These are phyloP conservation scores for Trypethelium eluteriae DNA, from an alignment of 495 filamentous ascomycete species.

Conservation along the genomic window DNA sequence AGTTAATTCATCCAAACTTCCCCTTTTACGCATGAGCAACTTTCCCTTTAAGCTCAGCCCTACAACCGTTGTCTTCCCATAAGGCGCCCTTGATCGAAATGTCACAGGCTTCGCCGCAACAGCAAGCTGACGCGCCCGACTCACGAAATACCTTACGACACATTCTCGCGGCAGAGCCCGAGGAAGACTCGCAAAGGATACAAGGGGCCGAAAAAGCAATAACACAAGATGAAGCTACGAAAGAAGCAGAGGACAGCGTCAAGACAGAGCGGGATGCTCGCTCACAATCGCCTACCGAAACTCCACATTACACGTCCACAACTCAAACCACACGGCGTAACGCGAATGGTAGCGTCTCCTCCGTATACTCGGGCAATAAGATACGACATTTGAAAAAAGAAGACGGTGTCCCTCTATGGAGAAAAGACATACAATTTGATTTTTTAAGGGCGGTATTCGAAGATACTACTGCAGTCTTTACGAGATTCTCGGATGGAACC, in stretches of 20 bases:
- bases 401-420: slow-evolving; percentile 92
- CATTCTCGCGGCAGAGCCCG: slow-evolving; percentile 31
- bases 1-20: background rate
- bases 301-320: slow-evolving; percentile 44
- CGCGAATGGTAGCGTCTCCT: slow-evolving; percentile 57
- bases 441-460: slow-evolving; percentile 90
- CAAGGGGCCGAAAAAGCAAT: slow-evolving; percentile 11
- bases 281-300: slow-evolving; percentile 36
- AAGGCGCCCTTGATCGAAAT: background rate
- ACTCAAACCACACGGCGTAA: slow-evolving; percentile 56
- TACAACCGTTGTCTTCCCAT: too few relatives aligned
- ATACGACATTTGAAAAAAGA: slow-evolving; percentile 95
- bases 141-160: slow-evolving; percentile 22
- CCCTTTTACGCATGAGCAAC: background rate
- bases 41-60: background rate
- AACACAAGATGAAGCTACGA: slow-evolving; percentile 17
- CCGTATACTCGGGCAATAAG: slow-evolving; percentile 80
- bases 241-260: slow-evolving; percentile 37
- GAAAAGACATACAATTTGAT: slow-evolving; percentile 95
- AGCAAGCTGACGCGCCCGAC: slow-evolving; percentile 3
- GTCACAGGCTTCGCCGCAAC: slow-evolving; percentile 1
- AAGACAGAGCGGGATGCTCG: slow-evolving; percentile 39
- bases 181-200: slow-evolving; percentile 19
- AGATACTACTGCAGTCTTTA: slow-evolving; percentile 75
- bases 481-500: slow-evolving; percentile 66